Percentiles rank a stretch among this genome's conserved stretches.
These are phyloP conservation scores for Cyclanthera cordifolia DNA, from an alignment of 306 rosid genomes.

Conservation along the genomic window DNA sequence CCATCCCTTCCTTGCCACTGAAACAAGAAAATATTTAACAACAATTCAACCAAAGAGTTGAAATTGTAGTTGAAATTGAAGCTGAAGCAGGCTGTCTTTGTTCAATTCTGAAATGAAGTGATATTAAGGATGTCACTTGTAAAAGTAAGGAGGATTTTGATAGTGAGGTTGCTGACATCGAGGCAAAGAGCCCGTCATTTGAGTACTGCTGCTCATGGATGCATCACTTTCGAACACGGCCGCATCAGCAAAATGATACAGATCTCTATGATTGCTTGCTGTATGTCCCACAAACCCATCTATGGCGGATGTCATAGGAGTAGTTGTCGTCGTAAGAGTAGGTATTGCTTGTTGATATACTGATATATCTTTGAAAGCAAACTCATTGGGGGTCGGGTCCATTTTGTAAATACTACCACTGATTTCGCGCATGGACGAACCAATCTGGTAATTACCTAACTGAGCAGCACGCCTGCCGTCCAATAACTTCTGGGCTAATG, in stretches of 20 bases:
- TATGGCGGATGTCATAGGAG: constrained; percentile 10
- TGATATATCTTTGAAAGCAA: constrained; percentile 19
- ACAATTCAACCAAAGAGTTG: background rate
- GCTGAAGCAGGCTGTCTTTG: background rate
- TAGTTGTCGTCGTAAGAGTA: background rate
- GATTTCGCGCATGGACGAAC: constrained; percentile 23
- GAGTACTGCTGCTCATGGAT: background rate
- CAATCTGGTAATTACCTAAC: constrained; percentile 25
- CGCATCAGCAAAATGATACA: constrained; percentile 46
- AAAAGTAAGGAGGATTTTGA: background rate
- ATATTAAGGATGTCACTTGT: background rate
- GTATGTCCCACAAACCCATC: constrained; percentile 11
- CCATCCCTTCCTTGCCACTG: background rate
- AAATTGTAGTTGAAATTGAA: background rate
- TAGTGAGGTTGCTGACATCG: background rate
- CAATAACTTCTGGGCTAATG: constrained; percentile 13
- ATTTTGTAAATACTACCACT: constrained; percentile 11
- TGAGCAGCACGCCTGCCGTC: constrained; percentile 1
- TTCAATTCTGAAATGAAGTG: background rate
- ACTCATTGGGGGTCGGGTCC: constrained; percentile 15
- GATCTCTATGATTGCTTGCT: constrained; percentile 20
- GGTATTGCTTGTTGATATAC: constrained; percentile 17
- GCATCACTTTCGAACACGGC: constrained; percentile 28
- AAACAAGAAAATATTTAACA: background rate
- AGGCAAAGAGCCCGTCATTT: background rate